Evolutionary conservation across 257 asterid genomes (phyloP).

Genomic region (Craterostigma plantagineum): DNA sequence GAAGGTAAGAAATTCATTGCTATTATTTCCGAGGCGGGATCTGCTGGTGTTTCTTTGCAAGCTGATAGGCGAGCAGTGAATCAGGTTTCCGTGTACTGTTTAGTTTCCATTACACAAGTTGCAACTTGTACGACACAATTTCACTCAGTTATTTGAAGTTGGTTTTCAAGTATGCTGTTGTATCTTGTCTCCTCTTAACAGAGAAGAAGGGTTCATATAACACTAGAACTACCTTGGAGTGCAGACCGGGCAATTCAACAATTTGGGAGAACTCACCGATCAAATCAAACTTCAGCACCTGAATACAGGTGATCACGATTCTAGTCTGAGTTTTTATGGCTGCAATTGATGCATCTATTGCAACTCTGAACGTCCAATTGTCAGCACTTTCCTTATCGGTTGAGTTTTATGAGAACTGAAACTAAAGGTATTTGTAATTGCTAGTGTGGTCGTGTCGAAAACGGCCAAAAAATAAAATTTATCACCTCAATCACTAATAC

Average conservation of each 20-base stretch:
- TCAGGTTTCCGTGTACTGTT: conserved; percentile 40
- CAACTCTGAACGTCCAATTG: background rate
- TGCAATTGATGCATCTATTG: conserved; percentile 2
- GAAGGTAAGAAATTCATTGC: conserved; percentile 84
- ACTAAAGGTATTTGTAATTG: too few relatives aligned
- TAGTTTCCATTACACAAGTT: background rate
- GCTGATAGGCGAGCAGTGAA: conserved; percentile 88
- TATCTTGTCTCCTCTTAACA: conserved; percentile 21
- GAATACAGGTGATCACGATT: conserved; percentile 58
- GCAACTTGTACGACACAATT: background rate
- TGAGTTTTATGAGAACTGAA: too few relatives aligned
- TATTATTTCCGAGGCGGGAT: conserved; percentile 97
- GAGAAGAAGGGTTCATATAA: conserved; percentile 93
- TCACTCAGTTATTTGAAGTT: conserved; percentile 10
- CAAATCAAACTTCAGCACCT: conserved; percentile 98
- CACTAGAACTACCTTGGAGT: conserved; percentile 97
- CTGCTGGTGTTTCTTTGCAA: conserved; percentile 99
- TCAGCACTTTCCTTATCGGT: too few relatives aligned
- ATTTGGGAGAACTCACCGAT: conserved; percentile 97
- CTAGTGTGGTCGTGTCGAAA: too few relatives aligned
- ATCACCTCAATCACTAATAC: too few relatives aligned
- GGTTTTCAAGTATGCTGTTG: conserved; percentile 9
- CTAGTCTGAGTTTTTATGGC: conserved; percentile 3
- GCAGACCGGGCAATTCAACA: conserved; percentile 98
- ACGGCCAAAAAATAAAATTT: too few relatives aligned